These are phyloP conservation scores for Microcos paniculata DNA, from an alignment of 345 rosid genomes.

Conservation along the genomic window DNA sequence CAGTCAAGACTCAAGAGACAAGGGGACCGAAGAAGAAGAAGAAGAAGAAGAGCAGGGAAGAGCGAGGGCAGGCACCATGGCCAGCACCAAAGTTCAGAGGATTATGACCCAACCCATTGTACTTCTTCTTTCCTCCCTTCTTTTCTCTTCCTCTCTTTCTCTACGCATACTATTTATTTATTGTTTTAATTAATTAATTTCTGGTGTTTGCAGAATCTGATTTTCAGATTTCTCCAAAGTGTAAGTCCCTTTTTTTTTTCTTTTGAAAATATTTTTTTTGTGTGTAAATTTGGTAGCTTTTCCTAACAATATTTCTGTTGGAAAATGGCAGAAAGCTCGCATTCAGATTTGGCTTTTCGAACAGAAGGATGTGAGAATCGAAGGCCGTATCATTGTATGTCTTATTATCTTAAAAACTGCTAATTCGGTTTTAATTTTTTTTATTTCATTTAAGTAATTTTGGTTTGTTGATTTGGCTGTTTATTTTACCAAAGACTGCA, in stretches of 20 bases:
- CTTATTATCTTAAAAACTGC: neutral
- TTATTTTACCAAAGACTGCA: too few relatives aligned
- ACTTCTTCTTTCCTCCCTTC: neutral
- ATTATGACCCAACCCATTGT: constrained; percentile 89
- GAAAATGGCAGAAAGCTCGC: constrained; percentile 68
- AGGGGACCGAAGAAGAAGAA: too few relatives aligned
- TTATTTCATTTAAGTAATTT: too few relatives aligned
- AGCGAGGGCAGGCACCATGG: constrained; percentile 39
- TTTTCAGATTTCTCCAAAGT: constrained; percentile 93
- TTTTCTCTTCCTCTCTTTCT: neutral
- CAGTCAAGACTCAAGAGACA: too few relatives aligned
- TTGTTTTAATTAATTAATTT: neutral
- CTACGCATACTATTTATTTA: neutral
- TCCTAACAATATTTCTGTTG: neutral
- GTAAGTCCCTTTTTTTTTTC: constrained; percentile 38
- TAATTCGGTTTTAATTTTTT: neutral
- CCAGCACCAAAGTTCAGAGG: constrained; percentile 86
- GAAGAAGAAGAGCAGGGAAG: too few relatives aligned
- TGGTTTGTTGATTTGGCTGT: too few relatives aligned
- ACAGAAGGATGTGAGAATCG: constrained; percentile 92
- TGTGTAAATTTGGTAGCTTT: neutral
- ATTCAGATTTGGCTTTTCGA: constrained; percentile 98
- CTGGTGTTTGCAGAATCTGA: constrained; percentile 54
- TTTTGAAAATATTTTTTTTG: neutral
- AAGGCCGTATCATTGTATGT: constrained; percentile 45